These are phyloP conservation scores for Axilococcus clingmanii DNA, from an alignment of 139 green algal species.

Conservation along the genomic window DNA sequence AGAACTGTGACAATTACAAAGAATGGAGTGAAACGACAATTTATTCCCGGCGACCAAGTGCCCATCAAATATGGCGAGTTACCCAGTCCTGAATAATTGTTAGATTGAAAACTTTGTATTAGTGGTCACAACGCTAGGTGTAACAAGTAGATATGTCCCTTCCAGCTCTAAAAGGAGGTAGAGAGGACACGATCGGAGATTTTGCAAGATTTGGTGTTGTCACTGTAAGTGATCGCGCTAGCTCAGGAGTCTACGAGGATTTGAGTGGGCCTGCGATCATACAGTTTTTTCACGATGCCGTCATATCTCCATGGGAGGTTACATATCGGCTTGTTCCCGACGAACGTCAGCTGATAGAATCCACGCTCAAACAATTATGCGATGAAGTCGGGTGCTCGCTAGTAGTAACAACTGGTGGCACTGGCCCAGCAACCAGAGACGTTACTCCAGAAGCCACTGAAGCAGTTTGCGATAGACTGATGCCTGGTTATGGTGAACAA, in stretches of 20 bases:
- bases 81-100: too few relatives aligned
- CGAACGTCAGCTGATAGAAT: slow-evolving; percentile 65
- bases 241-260: slow-evolving; percentile 70
- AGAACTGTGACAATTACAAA: slow-evolving; percentile 62
- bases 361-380: slow-evolving; percentile 66
- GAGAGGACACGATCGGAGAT: too few relatives aligned
- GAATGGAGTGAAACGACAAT: slow-evolving; percentile 43
- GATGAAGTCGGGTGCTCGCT: slow-evolving; percentile 71
- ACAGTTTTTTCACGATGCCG: slow-evolving; percentile 72
- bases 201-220: slow-evolving; percentile 66
- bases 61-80: slow-evolving; percentile 10
- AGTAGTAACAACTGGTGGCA: slow-evolving; percentile 82
- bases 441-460: slow-evolving; percentile 91
- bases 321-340: slow-evolving; percentile 75
- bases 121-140: background rate
- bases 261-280: slow-evolving; percentile 77
- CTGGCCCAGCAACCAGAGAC: slow-evolving; percentile 71
- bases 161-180: background rate
- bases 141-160: background rate
- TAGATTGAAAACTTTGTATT: too few relatives aligned
- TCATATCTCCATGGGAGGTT: slow-evolving; percentile 63
- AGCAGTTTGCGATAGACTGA: slow-evolving; percentile 73
- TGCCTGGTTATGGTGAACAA: slow-evolving; percentile 89
- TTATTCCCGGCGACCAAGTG: slow-evolving; percentile 39
- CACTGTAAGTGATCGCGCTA: slow-evolving; percentile 77